Base-by-base conservation (phyloP, 805 yeast species). In the Ogataea methanolica region DNA sequence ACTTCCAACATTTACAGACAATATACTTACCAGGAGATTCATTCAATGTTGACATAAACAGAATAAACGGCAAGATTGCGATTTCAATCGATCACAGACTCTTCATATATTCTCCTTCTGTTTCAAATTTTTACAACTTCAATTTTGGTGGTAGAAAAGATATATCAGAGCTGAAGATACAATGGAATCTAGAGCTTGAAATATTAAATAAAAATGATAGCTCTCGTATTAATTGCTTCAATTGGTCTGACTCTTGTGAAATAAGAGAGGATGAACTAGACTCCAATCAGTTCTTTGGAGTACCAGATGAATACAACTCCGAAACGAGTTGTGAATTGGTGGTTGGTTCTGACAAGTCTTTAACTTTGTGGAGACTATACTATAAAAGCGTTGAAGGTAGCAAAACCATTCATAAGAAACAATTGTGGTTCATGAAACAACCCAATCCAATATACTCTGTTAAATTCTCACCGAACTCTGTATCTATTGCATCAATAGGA, bases 21-120 rank as follows among this genome's bases (percentile, higher is more conserved):
- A 68, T 89, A 1, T 86, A 86, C 56, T 69, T 89, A 21, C 82
- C 80, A 11, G 52, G 69, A 2, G 96, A 88, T 59, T 83, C 92
- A 16, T 58, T 60, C 22, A 80, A 85, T 1, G 82, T 90, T 4
- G 84, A 81, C 48, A 73, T 91, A 41, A 82, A 87, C 57, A 57
- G 73, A 1, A 55, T 61, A 5, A 79, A 79, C 53, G 97, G 96
- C 8, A 67, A 68, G 46, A 73, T 80, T 39, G 87, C 89, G 0
- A 73, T 83, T 4, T 75, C 81, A 0, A 61, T 78, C 8, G 72
- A 67, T 0, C 54, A 66, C 14, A 67, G 67, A 40, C 68, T 85
- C 1, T 54, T 66, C 14, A 57, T 86, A 0, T 83, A 72, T 58
- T 74, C 75, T 40, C 92, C 94, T 0, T 67, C 74, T 41, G 75